phyloP scores from a whole-genome alignment of 768 basidiomycete genomes.

The Rhodotorula toruloides region DNA sequence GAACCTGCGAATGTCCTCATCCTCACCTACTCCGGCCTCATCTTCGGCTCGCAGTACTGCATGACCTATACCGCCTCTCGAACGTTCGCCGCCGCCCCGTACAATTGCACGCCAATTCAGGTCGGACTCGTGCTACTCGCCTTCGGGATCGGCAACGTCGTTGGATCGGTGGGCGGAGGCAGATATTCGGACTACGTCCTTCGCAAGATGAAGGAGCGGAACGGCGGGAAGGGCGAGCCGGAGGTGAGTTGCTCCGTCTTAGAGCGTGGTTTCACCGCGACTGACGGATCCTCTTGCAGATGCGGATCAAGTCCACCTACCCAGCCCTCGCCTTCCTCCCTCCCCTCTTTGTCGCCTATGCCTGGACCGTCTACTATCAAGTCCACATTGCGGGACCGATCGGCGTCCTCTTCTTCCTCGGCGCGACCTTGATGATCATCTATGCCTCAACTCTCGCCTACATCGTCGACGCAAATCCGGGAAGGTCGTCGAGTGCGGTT shows the following conservation, averaged over 20 bases:
- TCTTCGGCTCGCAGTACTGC: conserved; percentile 67
- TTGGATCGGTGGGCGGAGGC: conserved; percentile 58
- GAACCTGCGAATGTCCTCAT: conserved; percentile 29
- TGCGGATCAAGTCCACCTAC: conserved; percentile 22
- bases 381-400: conserved; percentile 65
- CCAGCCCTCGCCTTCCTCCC: conserved; percentile 59
- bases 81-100: conserved; percentile 58
- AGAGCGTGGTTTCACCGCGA: too few species aligned
- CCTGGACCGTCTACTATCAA: conserved; percentile 65
- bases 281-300: background rate
- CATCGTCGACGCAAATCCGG: conserved; percentile 77
- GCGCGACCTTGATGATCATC: conserved; percentile 57
- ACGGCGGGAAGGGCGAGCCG: conserved; percentile 55
- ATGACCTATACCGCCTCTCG: conserved; percentile 69
- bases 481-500: conserved; percentile 65
- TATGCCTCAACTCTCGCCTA: conserved; percentile 72
- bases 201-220: conserved; percentile 49
- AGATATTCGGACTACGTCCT: conserved; percentile 58
- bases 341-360: conserved; percentile 61
- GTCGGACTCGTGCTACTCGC: conserved; percentile 72
- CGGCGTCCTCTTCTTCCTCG: conserved; percentile 64
- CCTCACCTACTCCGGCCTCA: conserved; percentile 52
- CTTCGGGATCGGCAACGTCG: conserved; percentile 60
- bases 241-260: conserved; percentile 52
- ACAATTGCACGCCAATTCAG: conserved; percentile 63